phyloP scores from a whole-genome alignment of 106 monocot species.

The Triglochin maritima region DNA sequence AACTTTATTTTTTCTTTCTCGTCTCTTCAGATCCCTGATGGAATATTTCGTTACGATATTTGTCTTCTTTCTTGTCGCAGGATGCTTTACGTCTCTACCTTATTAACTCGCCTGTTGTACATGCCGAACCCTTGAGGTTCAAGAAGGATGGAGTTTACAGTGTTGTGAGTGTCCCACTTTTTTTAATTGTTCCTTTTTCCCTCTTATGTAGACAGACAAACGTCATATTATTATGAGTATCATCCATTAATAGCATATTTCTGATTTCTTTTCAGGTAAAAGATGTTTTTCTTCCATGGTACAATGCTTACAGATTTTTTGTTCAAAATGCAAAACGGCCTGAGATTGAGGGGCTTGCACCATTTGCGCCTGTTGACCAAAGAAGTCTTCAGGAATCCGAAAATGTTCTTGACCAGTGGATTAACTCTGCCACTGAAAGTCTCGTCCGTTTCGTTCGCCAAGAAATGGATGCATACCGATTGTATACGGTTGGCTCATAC shows the following conservation, averaged over 20 bases:
- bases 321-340: slow-evolving; percentile 96
- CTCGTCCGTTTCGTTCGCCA: slow-evolving; percentile 87
- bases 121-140: slow-evolving; percentile 82
- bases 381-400: slow-evolving; percentile 45
- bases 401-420: slow-evolving; percentile 98
- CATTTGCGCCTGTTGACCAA: slow-evolving; percentile 61
- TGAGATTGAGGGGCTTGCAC: slow-evolving; percentile 56
- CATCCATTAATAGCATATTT: not conserved
- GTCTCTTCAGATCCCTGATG: no score
- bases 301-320: slow-evolving; percentile 96
- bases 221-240: not conserved
- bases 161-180: slow-evolving; percentile 59
- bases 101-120: slow-evolving; percentile 95
- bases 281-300: slow-evolving; percentile 99
- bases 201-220: no score
- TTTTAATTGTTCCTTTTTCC: not conserved
- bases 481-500: slow-evolving; percentile 55
- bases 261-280: slow-evolving; percentile 49
- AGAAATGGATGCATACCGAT: slow-evolving; percentile 96
- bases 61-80: slow-evolving; percentile 25
- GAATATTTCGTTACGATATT: not conserved
- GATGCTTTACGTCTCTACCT: slow-evolving; percentile 91
- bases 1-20: no score
- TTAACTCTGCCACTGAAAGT: slow-evolving; percentile 97
- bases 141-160: slow-evolving; percentile 80